A percentile compares a stretch with the other conserved stretches of the same genome.
Evolutionary conservation across 768 basidiomycete species (phyloP).

Genomic region (Pleurotus salmoneostramineus): DNA sequence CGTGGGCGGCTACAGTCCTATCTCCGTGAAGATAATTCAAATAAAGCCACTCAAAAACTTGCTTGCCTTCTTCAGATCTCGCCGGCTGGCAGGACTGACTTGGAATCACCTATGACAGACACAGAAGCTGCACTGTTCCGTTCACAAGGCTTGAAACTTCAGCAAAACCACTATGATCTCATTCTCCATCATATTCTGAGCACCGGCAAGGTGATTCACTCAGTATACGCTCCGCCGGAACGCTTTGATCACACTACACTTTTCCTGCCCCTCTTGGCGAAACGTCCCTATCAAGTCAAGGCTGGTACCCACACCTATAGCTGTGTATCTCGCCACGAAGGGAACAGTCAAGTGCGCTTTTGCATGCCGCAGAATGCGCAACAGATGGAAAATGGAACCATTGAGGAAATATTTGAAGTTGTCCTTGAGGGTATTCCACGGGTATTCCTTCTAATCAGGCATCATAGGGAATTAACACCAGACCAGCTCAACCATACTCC

Average conservation of each 20-base stretch:
- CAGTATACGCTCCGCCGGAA: slow-evolving; percentile 11
- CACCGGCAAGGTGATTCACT: slow-evolving; percentile 12
- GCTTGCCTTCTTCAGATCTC: slow-evolving; percentile 1
- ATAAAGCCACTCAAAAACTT: neutral
- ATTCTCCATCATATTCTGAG: slow-evolving; percentile 3
- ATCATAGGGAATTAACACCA: slow-evolving; percentile 12
- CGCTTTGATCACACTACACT: neutral
- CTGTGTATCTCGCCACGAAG: slow-evolving; percentile 14
- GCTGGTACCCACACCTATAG: slow-evolving; percentile 15
- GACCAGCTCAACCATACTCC: slow-evolving; percentile 13
- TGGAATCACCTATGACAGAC: neutral
- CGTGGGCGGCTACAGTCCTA: neutral
- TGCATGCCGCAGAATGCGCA: slow-evolving; percentile 9
- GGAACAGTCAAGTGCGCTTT: slow-evolving; percentile 20
- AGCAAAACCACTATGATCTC: neutral
- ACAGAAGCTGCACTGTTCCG: neutral
- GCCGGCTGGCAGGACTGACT: neutral
- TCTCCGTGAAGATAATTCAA: slow-evolving; percentile 3
- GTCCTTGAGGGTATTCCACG: slow-evolving; percentile 16
- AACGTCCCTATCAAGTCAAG: slow-evolving; percentile 9
- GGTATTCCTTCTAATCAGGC: slow-evolving; percentile 16
- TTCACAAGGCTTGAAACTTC: neutral
- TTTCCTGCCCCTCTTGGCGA: slow-evolving; percentile 14
- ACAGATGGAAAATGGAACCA: slow-evolving; percentile 13
- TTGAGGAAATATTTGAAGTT: slow-evolving; percentile 14